Evolutionary conservation across 352 stramenopile genomes (phyloP).

Genomic region (Pythium rishiriense): DNA sequence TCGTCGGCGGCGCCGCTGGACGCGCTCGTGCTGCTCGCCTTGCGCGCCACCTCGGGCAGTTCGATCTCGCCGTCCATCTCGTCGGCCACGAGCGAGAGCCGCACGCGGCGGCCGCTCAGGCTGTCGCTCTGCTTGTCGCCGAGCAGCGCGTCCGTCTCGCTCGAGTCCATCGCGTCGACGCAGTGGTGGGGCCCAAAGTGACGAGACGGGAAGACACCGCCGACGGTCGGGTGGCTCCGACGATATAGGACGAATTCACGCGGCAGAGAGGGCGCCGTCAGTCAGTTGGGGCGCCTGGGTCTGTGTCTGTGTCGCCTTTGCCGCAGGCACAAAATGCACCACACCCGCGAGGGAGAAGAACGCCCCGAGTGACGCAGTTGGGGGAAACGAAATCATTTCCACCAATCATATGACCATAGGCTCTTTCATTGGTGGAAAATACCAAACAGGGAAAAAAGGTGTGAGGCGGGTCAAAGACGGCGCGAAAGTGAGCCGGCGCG

Average conservation of each 20-base stretch:
- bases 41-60: slow-evolving; percentile 7
- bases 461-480: slow-evolving; percentile 6
- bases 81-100: slow-evolving; percentile 17
- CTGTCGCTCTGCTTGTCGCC: slow-evolving; percentile 17
- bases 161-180: slow-evolving; percentile 33
- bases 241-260: not conserved
- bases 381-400: not conserved
- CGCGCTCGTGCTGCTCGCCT: slow-evolving; percentile 15
- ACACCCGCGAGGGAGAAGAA: slow-evolving; percentile 7
- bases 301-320: slow-evolving; percentile 26
- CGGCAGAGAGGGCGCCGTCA: not conserved
- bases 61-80: slow-evolving; percentile 16
- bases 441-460: not conserved
- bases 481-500: slow-evolving; percentile 7
- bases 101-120: slow-evolving; percentile 15
- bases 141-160: slow-evolving; percentile 51
- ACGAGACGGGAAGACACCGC: not conserved
- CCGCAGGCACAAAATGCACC: not conserved
- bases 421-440: not conserved
- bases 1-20: slow-evolving; percentile 24
- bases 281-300: not conserved
- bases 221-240: too few species aligned
- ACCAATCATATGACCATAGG: slow-evolving; percentile 1
- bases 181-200: not conserved
- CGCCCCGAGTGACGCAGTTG: not conserved